A percentile compares a stretch with the other conserved stretches of the same genome.
These are phyloP conservation scores for Vigna mungo DNA, from an alignment of 306 rosid genomes.

Conservation along the genomic window DNA sequence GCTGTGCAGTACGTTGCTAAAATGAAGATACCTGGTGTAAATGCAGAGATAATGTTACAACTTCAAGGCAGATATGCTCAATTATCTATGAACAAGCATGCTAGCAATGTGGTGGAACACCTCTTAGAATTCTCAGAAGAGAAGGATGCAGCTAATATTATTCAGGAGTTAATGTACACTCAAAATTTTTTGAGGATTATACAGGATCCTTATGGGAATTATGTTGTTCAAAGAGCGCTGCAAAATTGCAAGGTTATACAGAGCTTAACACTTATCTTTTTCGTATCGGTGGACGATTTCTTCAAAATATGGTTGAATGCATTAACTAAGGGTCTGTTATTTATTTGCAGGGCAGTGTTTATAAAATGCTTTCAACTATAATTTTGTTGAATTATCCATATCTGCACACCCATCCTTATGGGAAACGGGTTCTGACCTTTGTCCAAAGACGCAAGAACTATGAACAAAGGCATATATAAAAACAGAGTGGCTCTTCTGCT, in stretches of 20 bases:
- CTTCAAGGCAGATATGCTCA: constrained; percentile 37
- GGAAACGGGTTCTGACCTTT: constrained; percentile 13
- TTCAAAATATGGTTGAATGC: not conserved
- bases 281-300: not conserved
- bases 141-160: not conserved
- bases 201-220: constrained; percentile 49
- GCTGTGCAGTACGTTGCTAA: constrained; percentile 47
- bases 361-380: not conserved
- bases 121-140: constrained; percentile 26
- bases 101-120: constrained; percentile 55
- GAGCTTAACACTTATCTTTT: not conserved
- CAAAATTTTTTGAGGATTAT: constrained; percentile 30
- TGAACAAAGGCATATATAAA: not conserved
- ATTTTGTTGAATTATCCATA: not conserved
- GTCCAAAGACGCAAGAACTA: not conserved
- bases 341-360: not conserved
- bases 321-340: not conserved
- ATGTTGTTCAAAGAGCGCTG: constrained; percentile 52
- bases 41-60: not conserved
- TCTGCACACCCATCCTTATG: not conserved
- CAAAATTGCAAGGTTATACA: constrained; percentile 40
- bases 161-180: constrained; percentile 41
- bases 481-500: not conserved
- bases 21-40: not conserved
- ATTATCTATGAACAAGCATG: constrained; percentile 51